Evolutionary conservation across 306 rosid genomes (phyloP).

Genomic region (Dryas alaskensis): DNA sequence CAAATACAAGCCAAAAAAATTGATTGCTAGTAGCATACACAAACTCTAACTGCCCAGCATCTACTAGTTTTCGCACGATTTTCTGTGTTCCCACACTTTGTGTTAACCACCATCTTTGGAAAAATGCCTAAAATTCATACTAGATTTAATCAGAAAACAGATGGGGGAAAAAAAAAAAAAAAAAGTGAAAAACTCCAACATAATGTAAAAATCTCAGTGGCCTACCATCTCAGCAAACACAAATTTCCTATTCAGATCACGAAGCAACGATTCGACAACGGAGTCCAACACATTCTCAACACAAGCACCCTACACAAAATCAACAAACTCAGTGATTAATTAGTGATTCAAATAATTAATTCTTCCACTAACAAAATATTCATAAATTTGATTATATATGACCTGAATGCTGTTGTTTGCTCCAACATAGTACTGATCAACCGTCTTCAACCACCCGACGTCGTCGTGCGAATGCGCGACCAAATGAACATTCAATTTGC

Average conservation of each 20-base stretch:
- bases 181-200: not conserved
- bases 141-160: not conserved
- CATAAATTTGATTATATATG: not conserved
- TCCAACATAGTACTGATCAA: slow-evolving; percentile 90
- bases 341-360: not conserved
- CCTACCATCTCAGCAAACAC: slow-evolving; percentile 77
- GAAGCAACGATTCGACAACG: slow-evolving; percentile 62
- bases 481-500: slow-evolving; percentile 79
- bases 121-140: slow-evolving; percentile 53
- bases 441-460: slow-evolving; percentile 87
- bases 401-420: slow-evolving; percentile 81
- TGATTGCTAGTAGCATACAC: slow-evolving; percentile 38
- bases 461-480: slow-evolving; percentile 87
- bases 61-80: slow-evolving; percentile 57
- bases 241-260: slow-evolving; percentile 77
- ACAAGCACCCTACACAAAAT: slow-evolving; percentile 56
- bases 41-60: slow-evolving; percentile 66
- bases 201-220: not conserved
- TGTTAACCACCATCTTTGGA: slow-evolving; percentile 79
- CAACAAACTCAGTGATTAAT: not conserved
- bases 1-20: not conserved
- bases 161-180: no score
- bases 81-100: slow-evolving; percentile 60
- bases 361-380: not conserved
- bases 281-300: slow-evolving; percentile 83